phyloP scores from a whole-genome alignment of 1,284 basidiomycete species.

The Fomitopsis palustris region DNA sequence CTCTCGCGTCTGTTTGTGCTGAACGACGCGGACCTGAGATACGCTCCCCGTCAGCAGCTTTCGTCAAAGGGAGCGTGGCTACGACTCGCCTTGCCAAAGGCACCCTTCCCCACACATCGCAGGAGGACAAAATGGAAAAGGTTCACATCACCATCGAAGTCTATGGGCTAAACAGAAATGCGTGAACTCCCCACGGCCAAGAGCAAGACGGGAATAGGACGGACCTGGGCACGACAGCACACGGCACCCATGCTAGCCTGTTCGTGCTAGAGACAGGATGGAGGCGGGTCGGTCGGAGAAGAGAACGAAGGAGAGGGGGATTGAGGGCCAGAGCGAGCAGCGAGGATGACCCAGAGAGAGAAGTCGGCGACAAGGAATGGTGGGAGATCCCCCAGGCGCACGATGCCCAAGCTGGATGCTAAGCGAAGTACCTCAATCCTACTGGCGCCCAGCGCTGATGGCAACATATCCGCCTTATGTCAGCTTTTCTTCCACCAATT shows the following conservation, averaged over 20 bases:
- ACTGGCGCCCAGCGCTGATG: neutral
- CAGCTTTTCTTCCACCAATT: neutral
- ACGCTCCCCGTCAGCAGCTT: neutral
- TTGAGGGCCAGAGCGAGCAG: conserved; percentile 11
- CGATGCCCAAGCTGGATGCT: neutral
- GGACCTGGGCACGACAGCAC: conserved; percentile 79
- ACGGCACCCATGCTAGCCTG: conserved; percentile 67
- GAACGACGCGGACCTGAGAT: conserved; percentile 91
- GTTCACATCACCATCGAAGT: conserved; percentile 97
- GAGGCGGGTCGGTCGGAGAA: conserved; percentile 13
- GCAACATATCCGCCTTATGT: neutral
- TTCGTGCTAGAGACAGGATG: conserved; percentile 20
- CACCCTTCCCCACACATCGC: conserved; percentile 94
- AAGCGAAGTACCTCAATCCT: neutral
- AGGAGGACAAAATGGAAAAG: conserved; percentile 96
- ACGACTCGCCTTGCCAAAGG: conserved; percentile 87
- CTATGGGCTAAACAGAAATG: conserved; percentile 71
- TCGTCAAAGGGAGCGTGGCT: conserved; percentile 1
- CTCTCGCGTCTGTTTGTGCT: conserved; percentile 95
- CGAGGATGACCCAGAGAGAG: conserved; percentile 15
- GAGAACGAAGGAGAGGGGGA: conserved; percentile 20
- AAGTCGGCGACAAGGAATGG: conserved; percentile 8
- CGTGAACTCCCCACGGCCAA: conserved; percentile 5
- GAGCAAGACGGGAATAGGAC: conserved; percentile 15
- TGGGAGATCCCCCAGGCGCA: neutral